Evolutionary conservation across 2,329 filamentous ascomycete species (phyloP).

Genomic region (Aureobasidium subglaciale): DNA sequence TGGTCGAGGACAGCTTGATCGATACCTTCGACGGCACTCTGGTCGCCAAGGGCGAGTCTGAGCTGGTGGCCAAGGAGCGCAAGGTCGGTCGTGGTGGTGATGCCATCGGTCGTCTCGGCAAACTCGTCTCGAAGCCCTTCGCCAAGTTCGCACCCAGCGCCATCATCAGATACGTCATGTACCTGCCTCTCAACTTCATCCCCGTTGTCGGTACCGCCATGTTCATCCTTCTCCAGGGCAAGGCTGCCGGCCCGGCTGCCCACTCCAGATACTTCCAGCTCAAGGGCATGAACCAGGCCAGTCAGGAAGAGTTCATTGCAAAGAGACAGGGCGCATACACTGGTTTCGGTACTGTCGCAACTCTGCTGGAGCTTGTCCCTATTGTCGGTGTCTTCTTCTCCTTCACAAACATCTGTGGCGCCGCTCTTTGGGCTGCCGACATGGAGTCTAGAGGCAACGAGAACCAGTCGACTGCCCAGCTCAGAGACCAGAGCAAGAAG

Average conservation of each 20-base stretch:
- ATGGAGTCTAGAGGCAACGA: conserved; percentile 24
- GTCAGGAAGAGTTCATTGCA: conserved; percentile 62
- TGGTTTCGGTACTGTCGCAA: conserved; percentile 66
- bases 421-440: conserved; percentile 84
- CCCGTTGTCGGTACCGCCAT: conserved; percentile 77
- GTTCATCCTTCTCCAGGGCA: conserved; percentile 67
- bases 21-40: conserved; percentile 80
- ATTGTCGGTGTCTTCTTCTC: conserved; percentile 75
- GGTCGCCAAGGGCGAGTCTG: conserved; percentile 46
- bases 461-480: conserved; percentile 25
- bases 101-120: conserved; percentile 50
- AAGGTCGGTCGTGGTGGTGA: conserved; percentile 55
- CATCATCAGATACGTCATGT: conserved; percentile 72
- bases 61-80: conserved; percentile 66
- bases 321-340: conserved; percentile 70
- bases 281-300: conserved; percentile 66
- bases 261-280: conserved; percentile 77
- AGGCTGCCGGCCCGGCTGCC: conserved; percentile 46
- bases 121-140: conserved; percentile 49
- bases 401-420: conserved; percentile 88
- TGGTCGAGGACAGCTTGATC: conserved; percentile 74
- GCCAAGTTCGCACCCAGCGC: conserved; percentile 48
- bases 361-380: conserved; percentile 77
- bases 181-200: conserved; percentile 87
- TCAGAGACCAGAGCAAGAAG: conserved; percentile 27